Conservation (phyloP, 2,329 filamentous ascomycete genomes). For the Colletotrichum paranaense region DNA sequence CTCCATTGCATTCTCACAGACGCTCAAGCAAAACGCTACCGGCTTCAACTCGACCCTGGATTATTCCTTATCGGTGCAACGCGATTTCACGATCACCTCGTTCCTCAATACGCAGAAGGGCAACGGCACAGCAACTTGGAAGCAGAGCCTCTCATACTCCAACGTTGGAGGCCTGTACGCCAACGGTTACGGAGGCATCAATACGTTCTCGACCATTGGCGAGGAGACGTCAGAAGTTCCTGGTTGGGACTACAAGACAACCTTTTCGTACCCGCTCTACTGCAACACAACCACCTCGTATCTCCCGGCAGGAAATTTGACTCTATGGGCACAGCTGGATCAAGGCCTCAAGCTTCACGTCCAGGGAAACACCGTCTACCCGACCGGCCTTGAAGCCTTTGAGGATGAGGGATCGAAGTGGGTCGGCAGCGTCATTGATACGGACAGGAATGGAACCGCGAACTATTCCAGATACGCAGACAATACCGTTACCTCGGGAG, state of each 20-base stretch:
- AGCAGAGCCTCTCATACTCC: constrained; percentile 65
- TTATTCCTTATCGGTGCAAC: constrained; percentile 67
- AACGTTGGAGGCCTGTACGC: constrained; percentile 58
- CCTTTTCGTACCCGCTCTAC: constrained; percentile 71
- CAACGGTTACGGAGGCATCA: constrained; percentile 39
- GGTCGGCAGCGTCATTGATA: constrained; percentile 51
- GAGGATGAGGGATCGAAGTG: constrained; percentile 24
- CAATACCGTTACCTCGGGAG: constrained; percentile 59
- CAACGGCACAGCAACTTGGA: constrained; percentile 59
- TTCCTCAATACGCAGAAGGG: constrained; percentile 60
- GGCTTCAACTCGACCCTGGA: constrained; percentile 69
- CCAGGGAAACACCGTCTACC: constrained; percentile 57
- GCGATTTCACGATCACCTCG: constrained; percentile 65
- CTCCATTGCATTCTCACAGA: constrained; percentile 60
- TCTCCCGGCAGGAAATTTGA: constrained; percentile 55
- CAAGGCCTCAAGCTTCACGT: constrained; percentile 54
- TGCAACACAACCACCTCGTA: constrained; percentile 61
- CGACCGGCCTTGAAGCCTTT: constrained; percentile 71
- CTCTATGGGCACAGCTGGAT: constrained; percentile 53
- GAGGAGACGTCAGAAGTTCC: constrained; percentile 39
- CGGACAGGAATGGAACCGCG: constrained; percentile 68
- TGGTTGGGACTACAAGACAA: constrained; percentile 43
- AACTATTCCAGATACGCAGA: constrained; percentile 61
- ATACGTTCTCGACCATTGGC: constrained; percentile 45
- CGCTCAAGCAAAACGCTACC: constrained; percentile 56